Conservation (phyloP, 768 basidiomycete species). For the Agaricus sinodeliciosus region DNA sequence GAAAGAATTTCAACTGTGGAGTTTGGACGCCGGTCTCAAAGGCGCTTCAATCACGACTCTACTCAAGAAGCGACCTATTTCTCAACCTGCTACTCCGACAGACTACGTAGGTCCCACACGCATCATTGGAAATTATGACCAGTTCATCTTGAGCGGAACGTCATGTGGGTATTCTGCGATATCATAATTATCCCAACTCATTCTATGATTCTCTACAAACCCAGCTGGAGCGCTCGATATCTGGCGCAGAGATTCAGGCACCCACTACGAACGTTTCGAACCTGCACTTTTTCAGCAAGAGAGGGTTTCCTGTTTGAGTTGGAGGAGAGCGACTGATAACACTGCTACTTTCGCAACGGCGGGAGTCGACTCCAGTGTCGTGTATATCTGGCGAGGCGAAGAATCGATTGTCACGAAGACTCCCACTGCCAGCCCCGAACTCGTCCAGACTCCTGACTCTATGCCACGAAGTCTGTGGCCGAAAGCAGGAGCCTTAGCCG, state of each 20-base stretch:
- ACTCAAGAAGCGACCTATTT: conserved; percentile 1
- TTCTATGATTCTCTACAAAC: neutral
- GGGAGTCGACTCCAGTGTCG: neutral
- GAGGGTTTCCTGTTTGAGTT: conserved; percentile 4
- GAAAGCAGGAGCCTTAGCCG: neutral
- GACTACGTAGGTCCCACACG: conserved; percentile 4
- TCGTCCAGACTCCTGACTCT: neutral
- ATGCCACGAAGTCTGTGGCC: neutral
- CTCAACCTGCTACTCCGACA: neutral
- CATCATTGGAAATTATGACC: conserved; percentile 1
- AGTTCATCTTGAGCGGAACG: conserved; percentile 4
- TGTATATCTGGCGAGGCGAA: conserved; percentile 6
- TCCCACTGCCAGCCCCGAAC: neutral
- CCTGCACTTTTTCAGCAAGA: neutral
- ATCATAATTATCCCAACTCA: neutral
- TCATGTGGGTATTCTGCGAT: neutral
- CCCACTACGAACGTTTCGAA: conserved; percentile 4
- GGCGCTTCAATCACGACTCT: conserved; percentile 4
- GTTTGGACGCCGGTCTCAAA: conserved; percentile 5
- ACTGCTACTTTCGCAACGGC: conserved; percentile 2
- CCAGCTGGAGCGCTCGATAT: conserved; percentile 4
- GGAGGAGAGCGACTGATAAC: neutral
- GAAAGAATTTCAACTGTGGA: conserved; percentile 7
- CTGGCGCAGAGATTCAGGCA: conserved; percentile 5
- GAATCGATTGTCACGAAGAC: conserved; percentile 1